Evolutionary conservation across 495 filamentous ascomycete species (phyloP), one percentile per base, ranked within the genome.

Genomic region (Neurospora intermedia): DNA sequence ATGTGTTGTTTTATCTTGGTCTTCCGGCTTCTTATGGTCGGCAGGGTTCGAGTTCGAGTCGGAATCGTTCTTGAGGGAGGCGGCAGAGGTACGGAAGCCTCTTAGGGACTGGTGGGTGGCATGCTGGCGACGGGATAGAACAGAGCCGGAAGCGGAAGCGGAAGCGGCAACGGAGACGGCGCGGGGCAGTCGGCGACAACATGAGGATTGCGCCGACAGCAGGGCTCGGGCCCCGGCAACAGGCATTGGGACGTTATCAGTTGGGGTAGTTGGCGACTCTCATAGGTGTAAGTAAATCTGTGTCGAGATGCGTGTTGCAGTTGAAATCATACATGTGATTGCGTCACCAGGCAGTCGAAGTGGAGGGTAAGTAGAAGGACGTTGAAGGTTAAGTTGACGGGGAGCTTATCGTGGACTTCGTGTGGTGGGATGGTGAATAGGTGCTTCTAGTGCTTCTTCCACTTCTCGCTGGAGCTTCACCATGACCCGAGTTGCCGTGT

Each of bases 151-250:
- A 3, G 35, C 66, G 43, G 40, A 59, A 27, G 43, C 45, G 54
- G 41, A 48, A 46, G 16, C 69, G 59, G 62, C 20, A 23, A 15
- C 46, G 46, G 40, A 1, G 11, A 54, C 20, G 46, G 69, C 74
- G 71, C 73, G 75, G 73, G 71, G 77, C 71, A 75, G 76, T 71
- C 73, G 69, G 71, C 43, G 69, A 43, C 42, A n/a, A 38, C 62
- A 72, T 39, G 73, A 72, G 48, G 15, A 18, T 73, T 71, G 73
- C 75, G 74, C 74, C 75, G 77, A 78, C 74, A 78, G 73, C 72
- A 82, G 79, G 75, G 77, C 80, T 54, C 79, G 78, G 62, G 78
- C 78, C 77, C 77, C 76, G 38, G 78, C 76, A 70, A 75, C 42
- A 76, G 74, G 77, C 80, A 82, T 82, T 59, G 74, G 72, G 72